These are phyloP conservation scores for Deinandra increscens DNA, from an alignment of 129 eudicot species.

Conservation along the genomic window DNA sequence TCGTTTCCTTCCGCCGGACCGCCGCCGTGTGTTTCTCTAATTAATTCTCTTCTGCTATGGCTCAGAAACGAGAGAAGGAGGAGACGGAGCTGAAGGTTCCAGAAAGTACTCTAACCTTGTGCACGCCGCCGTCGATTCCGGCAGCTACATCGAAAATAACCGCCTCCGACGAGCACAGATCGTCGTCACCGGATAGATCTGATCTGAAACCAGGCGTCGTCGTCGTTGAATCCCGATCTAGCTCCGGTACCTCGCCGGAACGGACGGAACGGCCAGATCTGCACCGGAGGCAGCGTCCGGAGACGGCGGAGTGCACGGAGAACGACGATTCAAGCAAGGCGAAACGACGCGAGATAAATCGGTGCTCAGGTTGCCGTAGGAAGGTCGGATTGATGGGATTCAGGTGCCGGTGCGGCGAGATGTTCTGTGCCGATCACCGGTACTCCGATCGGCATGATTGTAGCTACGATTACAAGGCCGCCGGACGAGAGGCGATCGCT, in stretches of 20 bases:
- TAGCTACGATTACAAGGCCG: constrained; percentile 76
- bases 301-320: constrained; percentile 4
- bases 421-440: constrained; percentile 80
- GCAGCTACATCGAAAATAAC: constrained; percentile 34
- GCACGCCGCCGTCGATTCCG: constrained; percentile 43
- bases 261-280: constrained; percentile 35
- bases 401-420: constrained; percentile 75
- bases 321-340: constrained; percentile 4
- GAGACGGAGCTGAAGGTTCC: constrained; percentile 86
- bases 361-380: constrained; percentile 78
- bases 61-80: constrained; percentile 77
- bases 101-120: constrained; percentile 44
- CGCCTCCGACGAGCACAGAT: constrained; percentile 30
- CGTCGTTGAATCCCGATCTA: constrained; percentile 36
- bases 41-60: constrained; percentile 42
- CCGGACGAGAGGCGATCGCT: constrained; percentile 83
- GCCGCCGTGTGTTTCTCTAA: too few relatives aligned
- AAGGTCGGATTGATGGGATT: constrained; percentile 80
- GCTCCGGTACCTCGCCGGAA: constrained; percentile 32
- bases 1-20: constrained; percentile 18
- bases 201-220: constrained; percentile 35
- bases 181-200: constrained; percentile 42
- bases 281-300: background rate
- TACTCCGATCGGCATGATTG: constrained; percentile 92
- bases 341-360: constrained; percentile 48